Percentiles rank a stretch among this genome's conserved stretches.
Conservation (phyloP, 768 basidiomycete species). For the Termitomyces sp. region DNA sequence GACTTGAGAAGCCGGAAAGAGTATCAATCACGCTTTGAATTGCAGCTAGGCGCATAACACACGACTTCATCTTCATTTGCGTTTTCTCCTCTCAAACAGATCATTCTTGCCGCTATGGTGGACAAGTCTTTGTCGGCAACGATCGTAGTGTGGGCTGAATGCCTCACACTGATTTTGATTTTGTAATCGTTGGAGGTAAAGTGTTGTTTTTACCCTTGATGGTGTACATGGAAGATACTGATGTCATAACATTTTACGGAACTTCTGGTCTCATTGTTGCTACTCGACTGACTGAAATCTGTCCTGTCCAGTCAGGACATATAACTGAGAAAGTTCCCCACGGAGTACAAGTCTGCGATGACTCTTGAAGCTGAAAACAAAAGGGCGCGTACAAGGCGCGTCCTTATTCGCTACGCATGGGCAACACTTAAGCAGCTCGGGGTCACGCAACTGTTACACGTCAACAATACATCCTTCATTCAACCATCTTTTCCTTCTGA, state of each 20-base stretch:
- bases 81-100: neutral
- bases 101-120: neutral
- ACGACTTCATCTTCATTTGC: neutral
- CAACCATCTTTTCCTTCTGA: too few relatives aligned
- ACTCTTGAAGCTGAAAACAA: too few relatives aligned
- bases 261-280: slow-evolving; percentile 17
- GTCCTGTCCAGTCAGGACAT: too few relatives aligned
- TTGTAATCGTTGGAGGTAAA: slow-evolving; percentile 20
- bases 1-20: neutral
- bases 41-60: neutral
- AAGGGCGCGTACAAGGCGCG: too few relatives aligned
- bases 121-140: neutral
- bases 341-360: too few relatives aligned
- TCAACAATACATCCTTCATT: too few relatives aligned
- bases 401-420: too few relatives aligned
- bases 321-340: too few relatives aligned
- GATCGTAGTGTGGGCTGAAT: slow-evolving; percentile 4
- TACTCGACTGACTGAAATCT: slow-evolving; percentile 13
- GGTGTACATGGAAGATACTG: neutral
- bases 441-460: too few relatives aligned
- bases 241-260: slow-evolving; percentile 4
- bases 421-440: too few relatives aligned
- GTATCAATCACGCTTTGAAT: neutral
- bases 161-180: slow-evolving; percentile 14
- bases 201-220: neutral